phyloP scores from a whole-genome alignment of 352 stramenopile species.

The Paralagenidium karlingii region DNA sequence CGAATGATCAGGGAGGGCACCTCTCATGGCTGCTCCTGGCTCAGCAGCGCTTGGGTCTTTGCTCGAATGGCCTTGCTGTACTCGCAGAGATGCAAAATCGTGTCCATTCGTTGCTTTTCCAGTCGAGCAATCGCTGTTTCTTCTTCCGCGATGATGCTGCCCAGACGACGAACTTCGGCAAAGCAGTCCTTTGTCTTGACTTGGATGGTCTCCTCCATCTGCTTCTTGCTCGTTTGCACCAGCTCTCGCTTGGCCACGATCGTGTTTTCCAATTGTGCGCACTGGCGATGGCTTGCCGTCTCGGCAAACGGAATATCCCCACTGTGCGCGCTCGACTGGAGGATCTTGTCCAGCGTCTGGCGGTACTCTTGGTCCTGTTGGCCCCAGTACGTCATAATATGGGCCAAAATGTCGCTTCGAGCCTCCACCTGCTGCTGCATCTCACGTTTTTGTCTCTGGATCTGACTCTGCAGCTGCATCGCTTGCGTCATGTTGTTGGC shows the following conservation, averaged over 20 bases:
- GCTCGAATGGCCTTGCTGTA: conserved; percentile 40
- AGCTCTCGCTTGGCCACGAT: conserved; percentile 20
- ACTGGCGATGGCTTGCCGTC: conserved; percentile 29
- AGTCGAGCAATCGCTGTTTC: conserved; percentile 26
- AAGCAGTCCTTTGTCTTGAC: conserved; percentile 34
- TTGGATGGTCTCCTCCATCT: conserved; percentile 48
- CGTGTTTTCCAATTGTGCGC: conserved; percentile 18
- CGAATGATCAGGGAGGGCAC: too few species aligned
- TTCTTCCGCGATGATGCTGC: conserved; percentile 19
- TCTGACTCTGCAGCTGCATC: too few species aligned
- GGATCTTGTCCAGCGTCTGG: too few species aligned
- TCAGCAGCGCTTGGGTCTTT: conserved; percentile 17
- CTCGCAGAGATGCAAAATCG: conserved; percentile 28
- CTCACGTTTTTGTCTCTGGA: too few species aligned
- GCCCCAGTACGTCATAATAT: too few species aligned
- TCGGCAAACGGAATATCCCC: too few species aligned
- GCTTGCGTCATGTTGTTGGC: conserved; percentile 22
- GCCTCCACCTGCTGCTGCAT: too few species aligned
- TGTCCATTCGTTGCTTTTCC: conserved; percentile 26
- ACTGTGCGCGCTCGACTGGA: too few species aligned
- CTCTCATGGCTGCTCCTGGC: too few species aligned
- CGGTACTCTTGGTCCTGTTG: too few species aligned
- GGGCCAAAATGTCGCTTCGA: too few species aligned
- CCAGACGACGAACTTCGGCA: conserved; percentile 36
- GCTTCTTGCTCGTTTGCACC: conserved; percentile 20